Conservation (phyloP, 1,139 yeast species). For the Kluyveromyces marxianus region DNA sequence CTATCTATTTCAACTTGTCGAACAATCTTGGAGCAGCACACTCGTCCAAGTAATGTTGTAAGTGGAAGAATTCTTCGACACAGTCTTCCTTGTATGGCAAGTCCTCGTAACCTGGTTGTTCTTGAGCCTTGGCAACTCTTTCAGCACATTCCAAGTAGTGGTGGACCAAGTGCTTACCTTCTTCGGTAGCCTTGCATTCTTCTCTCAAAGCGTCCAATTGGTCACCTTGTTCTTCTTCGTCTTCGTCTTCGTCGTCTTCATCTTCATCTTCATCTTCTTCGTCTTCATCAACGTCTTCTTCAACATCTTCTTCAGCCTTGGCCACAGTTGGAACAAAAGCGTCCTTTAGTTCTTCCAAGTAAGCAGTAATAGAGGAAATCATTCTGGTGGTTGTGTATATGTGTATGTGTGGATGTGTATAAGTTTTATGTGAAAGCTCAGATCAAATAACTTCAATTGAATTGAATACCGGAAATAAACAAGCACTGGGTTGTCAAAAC, state of each 20-base stretch:
- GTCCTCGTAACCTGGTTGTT: conserved; percentile 75
- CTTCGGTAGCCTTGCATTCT: conserved; percentile 59
- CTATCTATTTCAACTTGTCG: conserved; percentile 64
- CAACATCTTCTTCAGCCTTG: conserved; percentile 42
- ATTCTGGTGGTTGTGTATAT: conserved; percentile 22
- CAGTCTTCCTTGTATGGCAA: conserved; percentile 91
- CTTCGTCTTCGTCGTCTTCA: conserved; percentile 70
- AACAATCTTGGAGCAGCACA: conserved; percentile 91
- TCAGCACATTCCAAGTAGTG: conserved; percentile 93
- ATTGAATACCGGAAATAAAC: too few species aligned
- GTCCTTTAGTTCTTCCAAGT: conserved; percentile 69
- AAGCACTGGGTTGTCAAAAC: too few species aligned
- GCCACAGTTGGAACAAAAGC: conserved; percentile 74
- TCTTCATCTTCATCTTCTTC: conserved; percentile 41
- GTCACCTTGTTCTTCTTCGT: conserved; percentile 65
- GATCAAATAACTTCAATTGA: too few species aligned
- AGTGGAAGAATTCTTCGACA: conserved; percentile 95
- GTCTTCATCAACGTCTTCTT: conserved; percentile 29
- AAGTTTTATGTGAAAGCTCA: too few species aligned
- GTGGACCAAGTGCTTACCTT: conserved; percentile 71
- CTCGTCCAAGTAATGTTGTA: conserved; percentile 87
- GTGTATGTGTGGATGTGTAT: background rate
- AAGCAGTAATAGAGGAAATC: conserved; percentile 50
- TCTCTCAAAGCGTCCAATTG: conserved; percentile 61
- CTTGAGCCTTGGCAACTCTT: conserved; percentile 82